These are phyloP conservation scores for Pyrenopolyporus hunteri DNA, from an alignment of 495 filamentous ascomycete genomes.

Conservation along the genomic window DNA sequence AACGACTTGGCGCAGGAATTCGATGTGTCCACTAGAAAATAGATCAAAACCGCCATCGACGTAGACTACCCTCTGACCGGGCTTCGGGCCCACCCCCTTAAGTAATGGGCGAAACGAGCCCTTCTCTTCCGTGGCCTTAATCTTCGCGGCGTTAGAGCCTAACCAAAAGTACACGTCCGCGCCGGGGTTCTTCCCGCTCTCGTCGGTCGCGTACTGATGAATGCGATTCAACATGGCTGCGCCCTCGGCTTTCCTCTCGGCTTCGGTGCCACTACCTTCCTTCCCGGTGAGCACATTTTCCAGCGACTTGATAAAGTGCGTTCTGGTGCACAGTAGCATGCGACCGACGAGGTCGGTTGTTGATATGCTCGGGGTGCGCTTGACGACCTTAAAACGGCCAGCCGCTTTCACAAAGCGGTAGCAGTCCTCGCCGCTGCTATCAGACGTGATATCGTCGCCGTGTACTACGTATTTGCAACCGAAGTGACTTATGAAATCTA, in stretches of 20 bases:
- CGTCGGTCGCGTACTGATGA: constrained; percentile 83
- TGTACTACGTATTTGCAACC: constrained; percentile 93
- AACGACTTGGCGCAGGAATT: constrained; percentile 81
- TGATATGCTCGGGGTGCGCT: constrained; percentile 93
- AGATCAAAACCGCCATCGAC: constrained; percentile 97
- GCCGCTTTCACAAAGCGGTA: constrained; percentile 96
- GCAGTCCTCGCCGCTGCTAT: constrained; percentile 87
- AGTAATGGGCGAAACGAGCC: constrained; percentile 69
- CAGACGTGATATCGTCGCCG: constrained; percentile 87
- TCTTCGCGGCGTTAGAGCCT: constrained; percentile 59
- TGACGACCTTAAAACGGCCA: constrained; percentile 89
- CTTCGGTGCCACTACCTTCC: constrained; percentile 71
- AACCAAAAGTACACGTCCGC: constrained; percentile 82
- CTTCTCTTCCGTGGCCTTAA: constrained; percentile 54
- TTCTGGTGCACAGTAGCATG: constrained; percentile 92
- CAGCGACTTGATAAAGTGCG: constrained; percentile 83
- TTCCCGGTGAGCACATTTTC: constrained; percentile 67
- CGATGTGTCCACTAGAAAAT: constrained; percentile 95
- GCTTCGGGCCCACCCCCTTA: constrained; percentile 66
- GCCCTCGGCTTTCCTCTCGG: constrained; percentile 66
- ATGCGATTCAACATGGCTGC: constrained; percentile 72
- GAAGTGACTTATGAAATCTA: constrained; percentile 92
- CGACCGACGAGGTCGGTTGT: constrained; percentile 96
- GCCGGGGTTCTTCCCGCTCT: constrained; percentile 71
- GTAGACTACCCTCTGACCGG: constrained; percentile 87